A percentile compares a stretch with the other conserved stretches of the same genome.
phyloP scores from a whole-genome alignment of 768 basidiomycete genomes.

The Pholiota molesta region DNA sequence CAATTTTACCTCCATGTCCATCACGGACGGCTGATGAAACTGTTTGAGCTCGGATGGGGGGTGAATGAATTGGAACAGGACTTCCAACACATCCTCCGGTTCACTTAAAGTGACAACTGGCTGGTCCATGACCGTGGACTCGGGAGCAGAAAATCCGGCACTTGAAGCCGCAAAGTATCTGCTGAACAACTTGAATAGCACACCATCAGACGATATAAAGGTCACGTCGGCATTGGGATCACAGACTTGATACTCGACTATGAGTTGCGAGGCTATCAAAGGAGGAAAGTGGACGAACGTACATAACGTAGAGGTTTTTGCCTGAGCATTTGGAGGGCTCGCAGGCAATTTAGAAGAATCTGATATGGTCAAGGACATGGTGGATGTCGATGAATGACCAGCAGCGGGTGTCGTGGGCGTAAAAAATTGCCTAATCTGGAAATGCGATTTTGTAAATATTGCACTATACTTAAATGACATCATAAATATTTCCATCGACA shows the following conservation, averaged over 20 bases:
- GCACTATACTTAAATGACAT: neutral
- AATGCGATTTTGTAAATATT: too few relatives aligned
- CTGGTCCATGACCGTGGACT: neutral
- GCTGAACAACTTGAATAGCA: neutral
- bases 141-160: conserved; percentile 5
- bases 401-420: too few relatives aligned
- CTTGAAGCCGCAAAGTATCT: neutral
- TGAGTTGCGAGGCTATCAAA: too few relatives aligned
- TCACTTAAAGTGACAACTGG: neutral
- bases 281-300: too few relatives aligned
- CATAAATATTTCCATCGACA: neutral
- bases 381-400: too few relatives aligned
- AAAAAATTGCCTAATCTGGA: too few relatives aligned
- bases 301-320: too few relatives aligned
- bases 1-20: conserved; percentile 5
- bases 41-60: neutral
- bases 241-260: neutral
- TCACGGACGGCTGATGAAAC: conserved; percentile 9
- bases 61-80: conserved; percentile 16
- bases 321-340: too few relatives aligned
- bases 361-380: too few relatives aligned
- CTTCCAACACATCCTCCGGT: conserved; percentile 8
- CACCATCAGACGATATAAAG: neutral
- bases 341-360: too few relatives aligned
- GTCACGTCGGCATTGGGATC: neutral